Base-by-base conservation (phyloP, 2,329 filamentous ascomycete genomes). In the Xylariaceae sp. region DNA sequence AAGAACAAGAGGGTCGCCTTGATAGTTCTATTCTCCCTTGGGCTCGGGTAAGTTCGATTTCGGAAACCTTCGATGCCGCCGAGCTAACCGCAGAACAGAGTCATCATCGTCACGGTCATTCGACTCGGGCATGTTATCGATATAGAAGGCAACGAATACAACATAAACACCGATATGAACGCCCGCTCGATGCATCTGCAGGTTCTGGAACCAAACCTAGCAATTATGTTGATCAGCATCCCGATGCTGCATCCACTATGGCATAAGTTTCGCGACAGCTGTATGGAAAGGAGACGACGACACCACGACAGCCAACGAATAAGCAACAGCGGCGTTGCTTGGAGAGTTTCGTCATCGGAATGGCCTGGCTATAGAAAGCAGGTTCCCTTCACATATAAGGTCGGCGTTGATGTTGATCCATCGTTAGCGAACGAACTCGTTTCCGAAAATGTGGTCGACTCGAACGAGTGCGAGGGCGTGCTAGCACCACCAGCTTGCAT, bases 11-110 rank as follows among this genome's bases (percentile, higher is more conserved):
- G 78, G 62, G 65, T 73, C 20, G 73, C 71, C 2, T 59, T 80
- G 32, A 75, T 76, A 54, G 55, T 72, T 26, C 70, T 80, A 7
- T 79, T 80, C 61, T 65, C 72, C 1, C 65, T 79, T 10, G 78
- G 78, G 29, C 60, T 74, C 3, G 73, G 77, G 73, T 78, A 67
- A 70, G 76, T 73, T 21, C 3, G 10, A 20, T 20, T n/a, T 21
- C 7, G 12, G 32, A 10, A 7, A 12, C 14, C 23, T 7, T 9
- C 20, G 2, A 3, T 14, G 9, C 23, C 26, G 21, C 14, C 7
- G 14, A 14, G 16, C 45, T 61, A 42, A 58, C 12, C n/a, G 12
- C 3, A 10, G 3, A 7, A 37, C 18, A 61, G 59, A 7, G 50
- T 59, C 18, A 26, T 48, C 16, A 41, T 56, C 0, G 52, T 59